Base-by-base conservation (phyloP, 306 rosid species). In the Quercus aquifolioides region DNA sequence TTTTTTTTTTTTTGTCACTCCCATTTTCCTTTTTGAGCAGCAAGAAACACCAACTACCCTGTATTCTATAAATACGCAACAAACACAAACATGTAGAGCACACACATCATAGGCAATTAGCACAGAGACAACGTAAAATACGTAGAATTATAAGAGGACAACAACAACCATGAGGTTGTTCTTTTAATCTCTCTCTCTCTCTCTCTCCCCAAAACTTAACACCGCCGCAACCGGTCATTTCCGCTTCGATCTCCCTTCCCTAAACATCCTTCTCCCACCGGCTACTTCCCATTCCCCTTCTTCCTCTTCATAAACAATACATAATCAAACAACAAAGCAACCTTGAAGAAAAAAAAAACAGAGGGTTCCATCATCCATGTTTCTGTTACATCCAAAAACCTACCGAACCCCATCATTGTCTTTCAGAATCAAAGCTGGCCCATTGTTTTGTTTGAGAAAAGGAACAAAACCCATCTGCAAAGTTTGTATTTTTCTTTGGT, bases 141-240 rank as follows among this genome's bases (percentile, higher is more conserved):
- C 46, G 46, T 41, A 41, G 46, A 41, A 8, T 41, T 41, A 8
- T 41, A 41, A 41, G 46, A 41, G 46, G 9, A 38, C 13, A 69
- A 77, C 67, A 64, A 63, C 74, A 28, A 13, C 46, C 35, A 23
- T 15, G 56, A 59, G 83, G 75, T 70, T 83, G 78, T 28, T 68
- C 81, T 67, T 23, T 49, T 49, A 41, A 41, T 38, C 11, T 41
- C 46, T 41, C 46, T 41, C 46, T 1, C 43, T 35, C 43, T 6
- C 9, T 82, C 73, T 13, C 35, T 64, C 19, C 79, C 71, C 79
- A 11, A 56, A 5, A 23, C 74, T 41, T 18, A 64, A 10, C 73
- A 10, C 67, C 56, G 55, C 35, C 8, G 20, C 56, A 63, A 21
- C 58, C 35, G 28, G 65, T 60, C 0, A 5, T 54, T 19, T 3